These are phyloP conservation scores for Acacia confusa DNA, from an alignment of 306 rosid genomes.

Conservation along the genomic window DNA sequence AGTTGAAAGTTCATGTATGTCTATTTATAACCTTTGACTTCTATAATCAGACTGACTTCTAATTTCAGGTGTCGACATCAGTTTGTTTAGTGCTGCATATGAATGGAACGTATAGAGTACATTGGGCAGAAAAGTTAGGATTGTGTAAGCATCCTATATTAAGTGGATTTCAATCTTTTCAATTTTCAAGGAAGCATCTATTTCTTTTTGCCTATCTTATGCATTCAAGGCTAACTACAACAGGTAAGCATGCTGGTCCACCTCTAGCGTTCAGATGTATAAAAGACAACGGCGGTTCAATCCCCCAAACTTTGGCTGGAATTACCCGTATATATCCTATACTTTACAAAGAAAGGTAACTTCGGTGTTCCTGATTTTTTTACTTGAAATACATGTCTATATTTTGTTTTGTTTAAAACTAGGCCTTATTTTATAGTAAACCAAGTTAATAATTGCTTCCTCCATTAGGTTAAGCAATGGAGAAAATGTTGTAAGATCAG, in stretches of 20 bases:
- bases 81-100: conserved; percentile 69
- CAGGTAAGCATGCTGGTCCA: conserved; percentile 68
- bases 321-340: conserved; percentile 79
- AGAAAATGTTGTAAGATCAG: conserved; percentile 73
- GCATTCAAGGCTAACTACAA: conserved; percentile 26
- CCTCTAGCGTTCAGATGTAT: conserved; percentile 89
- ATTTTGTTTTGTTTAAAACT: conserved; percentile 19
- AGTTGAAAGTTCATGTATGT: neutral
- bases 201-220: conserved; percentile 26
- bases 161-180: conserved; percentile 21
- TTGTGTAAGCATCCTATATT: conserved; percentile 60
- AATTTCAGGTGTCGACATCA: conserved; percentile 59
- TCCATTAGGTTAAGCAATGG: conserved; percentile 68
- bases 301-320: conserved; percentile 85
- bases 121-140: conserved; percentile 86
- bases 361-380: conserved; percentile 14
- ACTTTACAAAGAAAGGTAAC: conserved; percentile 83
- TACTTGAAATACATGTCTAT: conserved; percentile 10
- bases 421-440: conserved; percentile 26
- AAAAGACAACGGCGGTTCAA: conserved; percentile 71
- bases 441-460: conserved; percentile 17
- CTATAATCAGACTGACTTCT: conserved; percentile 39
- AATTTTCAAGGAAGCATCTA: conserved; percentile 23
- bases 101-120: conserved; percentile 92
- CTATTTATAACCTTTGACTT: conserved; percentile 18